Evolutionary conservation across 768 basidiomycete species (phyloP).

Genomic region (Galerina marginata): DNA sequence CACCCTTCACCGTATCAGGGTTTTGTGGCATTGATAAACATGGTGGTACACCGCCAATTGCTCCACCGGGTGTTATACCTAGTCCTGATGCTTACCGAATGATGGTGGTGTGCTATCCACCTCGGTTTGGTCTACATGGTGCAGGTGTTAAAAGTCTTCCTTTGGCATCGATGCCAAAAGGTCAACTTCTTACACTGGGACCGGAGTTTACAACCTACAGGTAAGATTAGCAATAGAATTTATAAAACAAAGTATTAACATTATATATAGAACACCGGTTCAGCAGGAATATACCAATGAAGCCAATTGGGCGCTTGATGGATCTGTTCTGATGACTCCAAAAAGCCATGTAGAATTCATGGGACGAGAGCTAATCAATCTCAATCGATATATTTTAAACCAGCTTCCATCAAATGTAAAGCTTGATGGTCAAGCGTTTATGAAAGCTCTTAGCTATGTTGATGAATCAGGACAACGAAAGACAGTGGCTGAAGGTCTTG

Average conservation of each 20-base stretch:
- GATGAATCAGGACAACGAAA: too few relatives aligned
- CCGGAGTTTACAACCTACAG: neutral
- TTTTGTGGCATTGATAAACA: slow-evolving; percentile 20
- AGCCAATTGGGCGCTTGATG: neutral
- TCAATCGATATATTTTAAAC: too few relatives aligned
- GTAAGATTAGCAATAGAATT: too few relatives aligned
- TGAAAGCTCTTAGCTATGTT: too few relatives aligned
- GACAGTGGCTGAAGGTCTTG: too few relatives aligned
- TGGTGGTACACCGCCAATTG: slow-evolving; percentile 20
- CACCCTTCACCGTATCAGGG: neutral
- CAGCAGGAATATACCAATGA: neutral
- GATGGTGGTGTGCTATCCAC: slow-evolving; percentile 17
- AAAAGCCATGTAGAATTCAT: too few relatives aligned
- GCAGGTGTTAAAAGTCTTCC: neutral
- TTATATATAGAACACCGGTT: neutral
- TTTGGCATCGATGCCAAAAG: neutral
- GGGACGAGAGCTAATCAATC: too few relatives aligned
- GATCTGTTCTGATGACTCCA: neutral
- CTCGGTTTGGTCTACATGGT: slow-evolving; percentile 15
- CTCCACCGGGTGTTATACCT: neutral
- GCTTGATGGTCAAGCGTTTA: too few relatives aligned
- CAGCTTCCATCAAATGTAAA: too few relatives aligned
- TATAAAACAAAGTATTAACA: too few relatives aligned
- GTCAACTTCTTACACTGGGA: neutral
- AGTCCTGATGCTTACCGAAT: slow-evolving; percentile 7